Evolutionary conservation across 1,139 yeast species (phyloP).

Genomic region (Taphrina flavorubra): DNA sequence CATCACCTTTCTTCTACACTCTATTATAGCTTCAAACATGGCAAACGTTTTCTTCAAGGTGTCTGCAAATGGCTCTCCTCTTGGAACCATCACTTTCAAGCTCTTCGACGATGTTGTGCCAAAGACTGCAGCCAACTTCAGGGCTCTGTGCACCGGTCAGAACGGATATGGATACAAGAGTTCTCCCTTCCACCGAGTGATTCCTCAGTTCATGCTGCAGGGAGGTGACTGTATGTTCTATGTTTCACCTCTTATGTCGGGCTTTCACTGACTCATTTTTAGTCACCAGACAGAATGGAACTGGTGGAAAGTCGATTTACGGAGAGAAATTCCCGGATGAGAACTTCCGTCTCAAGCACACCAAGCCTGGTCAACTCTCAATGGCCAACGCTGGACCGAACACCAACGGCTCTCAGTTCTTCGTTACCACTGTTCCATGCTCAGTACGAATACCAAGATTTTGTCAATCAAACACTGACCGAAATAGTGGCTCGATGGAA

Average conservation of each 20-base stretch:
- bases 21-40: constrained; percentile 27
- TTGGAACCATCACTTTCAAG: constrained; percentile 80
- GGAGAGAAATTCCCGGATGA: constrained; percentile 95
- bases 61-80: constrained; percentile 53
- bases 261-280: not conserved
- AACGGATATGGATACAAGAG: constrained; percentile 93
- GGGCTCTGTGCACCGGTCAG: constrained; percentile 96
- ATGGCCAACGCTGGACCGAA: constrained; percentile 99
- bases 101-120: constrained; percentile 94
- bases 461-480: not conserved
- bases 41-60: constrained; percentile 36
- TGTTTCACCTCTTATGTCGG: not conserved
- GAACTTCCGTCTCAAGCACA: constrained; percentile 85
- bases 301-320: constrained; percentile 99
- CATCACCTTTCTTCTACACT: constrained; percentile 2
- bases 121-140: constrained; percentile 97
- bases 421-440: constrained; percentile 84
- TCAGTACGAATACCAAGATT: not conserved
- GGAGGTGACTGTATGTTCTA: constrained; percentile 71
- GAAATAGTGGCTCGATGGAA: constrained; percentile 97
- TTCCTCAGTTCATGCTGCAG: constrained; percentile 94
- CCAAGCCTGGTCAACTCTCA: constrained; percentile 91
- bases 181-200: constrained; percentile 97
- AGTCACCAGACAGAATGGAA: constrained; percentile 72
- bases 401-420: constrained; percentile 99